Percentiles rank a stretch among this genome's conserved stretches.
Conservation (phyloP, 176 grass and related monocot species). For the Saccharum spontaneum region DNA sequence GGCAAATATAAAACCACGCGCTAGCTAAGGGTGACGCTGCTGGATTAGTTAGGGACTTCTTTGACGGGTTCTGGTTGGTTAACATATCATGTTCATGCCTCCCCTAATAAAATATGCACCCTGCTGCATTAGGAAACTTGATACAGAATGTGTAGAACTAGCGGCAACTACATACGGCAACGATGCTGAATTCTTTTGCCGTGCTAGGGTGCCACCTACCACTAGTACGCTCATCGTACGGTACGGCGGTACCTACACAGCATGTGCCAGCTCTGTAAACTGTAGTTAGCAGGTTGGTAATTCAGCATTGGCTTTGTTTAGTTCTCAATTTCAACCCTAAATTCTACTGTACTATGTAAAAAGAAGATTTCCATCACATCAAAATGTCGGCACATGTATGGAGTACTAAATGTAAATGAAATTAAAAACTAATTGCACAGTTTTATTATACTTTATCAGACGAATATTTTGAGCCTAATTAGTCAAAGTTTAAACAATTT, state of each 20-base stretch:
- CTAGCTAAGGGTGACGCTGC: background rate
- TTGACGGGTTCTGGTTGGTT: background rate
- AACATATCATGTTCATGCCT: background rate
- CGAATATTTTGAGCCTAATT: no score
- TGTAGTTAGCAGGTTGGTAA: no score
- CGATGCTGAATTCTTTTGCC: no score
- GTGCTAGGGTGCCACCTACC: background rate
- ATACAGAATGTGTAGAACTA: background rate
- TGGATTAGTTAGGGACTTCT: background rate
- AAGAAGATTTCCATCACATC: no score
- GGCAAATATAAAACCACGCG: background rate
- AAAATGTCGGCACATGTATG: no score
- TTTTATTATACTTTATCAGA: no score
- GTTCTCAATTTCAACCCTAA: no score
- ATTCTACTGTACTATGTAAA: no score
- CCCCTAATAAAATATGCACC: background rate
- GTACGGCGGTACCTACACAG: background rate
- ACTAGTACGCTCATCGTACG: background rate
- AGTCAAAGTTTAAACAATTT: no score
- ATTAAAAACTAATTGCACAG: no score
- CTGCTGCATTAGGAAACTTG: background rate
- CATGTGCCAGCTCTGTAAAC: background rate
- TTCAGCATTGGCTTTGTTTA: no score
- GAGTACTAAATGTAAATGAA: no score
- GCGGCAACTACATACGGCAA: background rate